phyloP scores from a whole-genome alignment of 352 stramenopile species.

The Phytopythium ostracodes region DNA sequence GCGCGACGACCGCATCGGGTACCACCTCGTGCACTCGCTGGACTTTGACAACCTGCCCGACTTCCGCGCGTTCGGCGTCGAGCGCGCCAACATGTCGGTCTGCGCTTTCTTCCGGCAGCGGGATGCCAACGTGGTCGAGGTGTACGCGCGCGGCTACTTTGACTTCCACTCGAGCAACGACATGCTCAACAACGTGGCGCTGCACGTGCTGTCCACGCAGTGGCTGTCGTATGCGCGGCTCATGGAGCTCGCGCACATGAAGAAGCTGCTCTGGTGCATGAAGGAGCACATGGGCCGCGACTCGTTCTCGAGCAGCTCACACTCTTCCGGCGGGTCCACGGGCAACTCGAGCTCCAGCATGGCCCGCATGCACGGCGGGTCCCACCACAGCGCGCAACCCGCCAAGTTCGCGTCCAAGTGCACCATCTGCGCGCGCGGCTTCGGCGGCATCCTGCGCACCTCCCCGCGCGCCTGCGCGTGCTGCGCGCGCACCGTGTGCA shows the following conservation, averaged over 20 bases:
- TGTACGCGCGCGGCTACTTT: conserved; percentile 42
- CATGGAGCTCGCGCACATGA: conserved; percentile 40
- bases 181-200: conserved; percentile 42
- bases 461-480: conserved; percentile 21
- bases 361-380: conserved; percentile 7
- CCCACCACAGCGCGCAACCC: neutral
- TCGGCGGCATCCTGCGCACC: conserved; percentile 26
- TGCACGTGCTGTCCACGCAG: conserved; percentile 37
- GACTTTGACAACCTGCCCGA: conserved; percentile 36
- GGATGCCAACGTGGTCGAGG: conserved; percentile 27
- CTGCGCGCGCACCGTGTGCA: conserved; percentile 30
- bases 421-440: conserved; percentile 23
- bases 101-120: conserved; percentile 40
- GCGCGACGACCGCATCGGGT: conserved; percentile 44
- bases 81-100: conserved; percentile 46
- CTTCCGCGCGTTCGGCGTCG: conserved; percentile 28
- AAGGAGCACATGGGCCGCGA: conserved; percentile 27
- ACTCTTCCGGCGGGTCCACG: conserved; percentile 16
- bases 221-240: conserved; percentile 33
- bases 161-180: conserved; percentile 36
- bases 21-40: conserved; percentile 56
- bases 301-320: conserved; percentile 34
- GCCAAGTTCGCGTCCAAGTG: conserved; percentile 16
- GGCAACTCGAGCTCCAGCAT: conserved; percentile 18
- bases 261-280: conserved; percentile 45